Percentiles rank a stretch among this genome's conserved stretches.
phyloP scores from a whole-genome alignment of 2,329 filamentous ascomycete species.

The Trematosphaeria pertusa region DNA sequence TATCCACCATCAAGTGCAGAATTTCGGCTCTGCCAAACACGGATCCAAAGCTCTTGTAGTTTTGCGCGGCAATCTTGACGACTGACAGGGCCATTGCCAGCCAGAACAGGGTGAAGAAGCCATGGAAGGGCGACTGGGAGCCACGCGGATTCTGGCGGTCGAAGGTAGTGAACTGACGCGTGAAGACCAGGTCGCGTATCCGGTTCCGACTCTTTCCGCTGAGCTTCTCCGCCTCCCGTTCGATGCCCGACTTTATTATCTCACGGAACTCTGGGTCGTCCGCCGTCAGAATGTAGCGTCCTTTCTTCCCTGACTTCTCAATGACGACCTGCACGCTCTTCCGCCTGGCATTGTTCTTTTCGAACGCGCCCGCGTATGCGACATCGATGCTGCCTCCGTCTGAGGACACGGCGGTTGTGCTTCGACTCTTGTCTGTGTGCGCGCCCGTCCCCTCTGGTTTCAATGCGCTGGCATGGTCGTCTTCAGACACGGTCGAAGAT shows the following conservation, averaged over 20 bases:
- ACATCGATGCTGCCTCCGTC: slow-evolving; percentile 28
- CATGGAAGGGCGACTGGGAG: slow-evolving; percentile 74
- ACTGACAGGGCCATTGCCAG: slow-evolving; percentile 71
- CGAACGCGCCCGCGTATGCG: slow-evolving; percentile 7
- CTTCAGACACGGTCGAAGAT: slow-evolving; percentile 36
- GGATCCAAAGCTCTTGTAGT: slow-evolving; percentile 72
- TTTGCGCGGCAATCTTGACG: slow-evolving; percentile 70
- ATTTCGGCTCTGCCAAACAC: slow-evolving; percentile 76
- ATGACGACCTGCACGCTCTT: slow-evolving; percentile 57
- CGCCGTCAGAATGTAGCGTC: slow-evolving; percentile 57
- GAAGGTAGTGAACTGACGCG: slow-evolving; percentile 74
- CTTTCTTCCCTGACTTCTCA: slow-evolving; percentile 54
- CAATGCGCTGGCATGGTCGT: slow-evolving; percentile 52
- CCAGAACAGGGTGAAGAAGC: slow-evolving; percentile 84
- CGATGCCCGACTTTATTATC: slow-evolving; percentile 52
- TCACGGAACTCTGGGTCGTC: slow-evolving; percentile 59
- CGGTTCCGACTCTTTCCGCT: slow-evolving; percentile 47
- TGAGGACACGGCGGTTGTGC: slow-evolving; percentile 34
- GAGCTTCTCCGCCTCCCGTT: slow-evolving; percentile 48
- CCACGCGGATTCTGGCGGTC: slow-evolving; percentile 72
- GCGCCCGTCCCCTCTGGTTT: slow-evolving; percentile 45
- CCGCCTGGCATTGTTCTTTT: slow-evolving; percentile 23
- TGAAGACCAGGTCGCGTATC: slow-evolving; percentile 70
- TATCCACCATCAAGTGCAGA: slow-evolving; percentile 69
- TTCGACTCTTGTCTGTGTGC: slow-evolving; percentile 26